These are phyloP conservation scores for Eleusine coracana DNA, from an alignment of 176 grass and related monocot genomes.

Conservation along the genomic window DNA sequence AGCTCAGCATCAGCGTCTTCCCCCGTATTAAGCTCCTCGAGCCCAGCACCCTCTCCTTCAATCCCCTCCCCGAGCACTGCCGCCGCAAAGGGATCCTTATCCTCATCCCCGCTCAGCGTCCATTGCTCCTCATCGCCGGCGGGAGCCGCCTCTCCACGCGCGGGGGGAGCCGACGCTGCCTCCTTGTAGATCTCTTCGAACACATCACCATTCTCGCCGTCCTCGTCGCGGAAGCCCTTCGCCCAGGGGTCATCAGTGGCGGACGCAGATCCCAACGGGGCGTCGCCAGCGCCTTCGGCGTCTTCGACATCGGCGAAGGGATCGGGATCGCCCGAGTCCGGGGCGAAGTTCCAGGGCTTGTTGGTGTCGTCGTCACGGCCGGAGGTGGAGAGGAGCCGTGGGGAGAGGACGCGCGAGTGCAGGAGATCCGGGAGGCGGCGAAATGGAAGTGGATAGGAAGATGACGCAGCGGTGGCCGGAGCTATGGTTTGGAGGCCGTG, in stretches of 20 bases:
- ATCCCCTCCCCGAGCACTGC: constrained; percentile 55
- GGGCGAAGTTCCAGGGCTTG: constrained; percentile 49
- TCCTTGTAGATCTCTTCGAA: constrained; percentile 60
- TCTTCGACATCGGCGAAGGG: constrained; percentile 43
- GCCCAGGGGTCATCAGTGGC: constrained; percentile 35
- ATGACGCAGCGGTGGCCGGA: not conserved
- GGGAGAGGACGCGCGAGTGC: constrained; percentile 24
- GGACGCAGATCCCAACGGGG: constrained; percentile 28
- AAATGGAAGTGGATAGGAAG: constrained; percentile 11
- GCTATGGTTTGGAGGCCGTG: constrained; percentile 41
- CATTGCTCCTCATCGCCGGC: constrained; percentile 28
- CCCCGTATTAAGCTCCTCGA: constrained; percentile 29
- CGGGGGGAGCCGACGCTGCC: not conserved
- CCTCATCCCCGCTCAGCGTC: constrained; percentile 49
- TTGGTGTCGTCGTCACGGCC: constrained; percentile 49
- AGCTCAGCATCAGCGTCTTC: constrained; percentile 47
- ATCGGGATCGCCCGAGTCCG: constrained; percentile 43
- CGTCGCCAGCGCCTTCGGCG: constrained; percentile 24
- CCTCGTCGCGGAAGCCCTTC: constrained; percentile 45
- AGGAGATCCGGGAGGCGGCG: constrained; percentile 16
- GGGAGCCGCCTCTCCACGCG: constrained; percentile 5
- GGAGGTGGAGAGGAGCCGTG: constrained; percentile 57
- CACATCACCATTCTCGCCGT: constrained; percentile 35
- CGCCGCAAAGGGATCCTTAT: constrained; percentile 60
- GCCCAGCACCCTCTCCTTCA: constrained; percentile 20